Conservation (phyloP, 305 asterid genomes). For the Salvia sclarea region DNA sequence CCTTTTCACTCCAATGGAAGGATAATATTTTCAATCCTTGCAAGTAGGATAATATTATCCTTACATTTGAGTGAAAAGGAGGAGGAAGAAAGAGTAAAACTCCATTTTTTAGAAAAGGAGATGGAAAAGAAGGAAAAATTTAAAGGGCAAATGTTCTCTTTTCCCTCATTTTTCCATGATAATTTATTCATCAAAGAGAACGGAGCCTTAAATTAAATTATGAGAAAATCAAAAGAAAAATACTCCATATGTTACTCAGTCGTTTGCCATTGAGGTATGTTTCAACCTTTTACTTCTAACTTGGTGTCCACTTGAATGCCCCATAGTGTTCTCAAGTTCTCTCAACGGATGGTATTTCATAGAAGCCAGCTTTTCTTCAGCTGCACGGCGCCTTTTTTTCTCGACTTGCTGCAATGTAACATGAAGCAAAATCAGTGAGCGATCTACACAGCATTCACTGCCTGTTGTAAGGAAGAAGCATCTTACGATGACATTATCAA, state of each 20-base stretch:
- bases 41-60: no score
- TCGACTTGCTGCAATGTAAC: constrained; percentile 53
- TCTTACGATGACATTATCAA: constrained; percentile 71
- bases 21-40: no score
- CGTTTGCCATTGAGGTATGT: constrained; percentile 34
- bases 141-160: no score
- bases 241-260: neutral
- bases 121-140: no score
- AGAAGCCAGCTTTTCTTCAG: constrained; percentile 63
- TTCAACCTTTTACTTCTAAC: constrained; percentile 53
- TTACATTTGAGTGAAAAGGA: no score
- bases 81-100: no score
- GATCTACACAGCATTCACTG: neutral
- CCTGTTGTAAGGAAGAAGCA: neutral
- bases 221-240: no score
- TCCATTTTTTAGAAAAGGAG: no score
- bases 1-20: no score
- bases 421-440: constrained; percentile 7
- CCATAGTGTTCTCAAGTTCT: constrained; percentile 33
- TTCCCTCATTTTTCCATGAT: no score
- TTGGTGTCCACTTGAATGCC: constrained; percentile 33
- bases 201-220: no score
- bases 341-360: constrained; percentile 76
- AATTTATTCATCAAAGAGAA: no score
- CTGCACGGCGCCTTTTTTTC: constrained; percentile 52